These are phyloP conservation scores for Diaporthe sp. DNA, from an alignment of 2,329 filamentous ascomycete species.

Conservation along the genomic window DNA sequence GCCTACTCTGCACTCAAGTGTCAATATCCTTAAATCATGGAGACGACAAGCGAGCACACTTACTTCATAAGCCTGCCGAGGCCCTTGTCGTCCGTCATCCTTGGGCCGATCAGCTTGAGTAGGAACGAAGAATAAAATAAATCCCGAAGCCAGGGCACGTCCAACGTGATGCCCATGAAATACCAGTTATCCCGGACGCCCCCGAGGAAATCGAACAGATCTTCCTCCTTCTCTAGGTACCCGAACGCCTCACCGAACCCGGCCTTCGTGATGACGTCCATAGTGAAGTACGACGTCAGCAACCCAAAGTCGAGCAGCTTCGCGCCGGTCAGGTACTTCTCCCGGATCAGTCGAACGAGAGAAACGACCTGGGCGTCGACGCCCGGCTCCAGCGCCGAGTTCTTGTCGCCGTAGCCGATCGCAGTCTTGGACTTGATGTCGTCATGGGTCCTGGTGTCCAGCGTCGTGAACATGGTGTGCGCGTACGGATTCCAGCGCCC, in stretches of 20 bases:
- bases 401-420: conserved; percentile 44
- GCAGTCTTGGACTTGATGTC: conserved; percentile 47
- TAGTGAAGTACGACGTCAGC: conserved; percentile 61
- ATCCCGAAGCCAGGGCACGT: conserved; percentile 52
- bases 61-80: conserved; percentile 47
- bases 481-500: conserved; percentile 15
- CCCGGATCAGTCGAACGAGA: background rate
- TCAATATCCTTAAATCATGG: background rate
- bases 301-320: conserved; percentile 58
- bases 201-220: conserved; percentile 60
- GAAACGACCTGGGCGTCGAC: conserved; percentile 13
- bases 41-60: conserved; percentile 47
- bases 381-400: conserved; percentile 45
- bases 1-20: conserved; percentile 40
- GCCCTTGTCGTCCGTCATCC: conserved; percentile 45
- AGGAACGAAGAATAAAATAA: conserved; percentile 45
- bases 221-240: conserved; percentile 56
- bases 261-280: conserved; percentile 64
- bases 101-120: conserved; percentile 53
- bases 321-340: background rate
- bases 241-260: conserved; percentile 62
- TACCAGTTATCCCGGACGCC: conserved; percentile 55
- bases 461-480: conserved; percentile 29
- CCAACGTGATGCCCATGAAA: conserved; percentile 55
- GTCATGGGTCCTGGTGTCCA: conserved; percentile 47